These are phyloP conservation scores for Myotisia sp. DNA, from an alignment of 2,329 filamentous ascomycete genomes.

Conservation along the genomic window DNA sequence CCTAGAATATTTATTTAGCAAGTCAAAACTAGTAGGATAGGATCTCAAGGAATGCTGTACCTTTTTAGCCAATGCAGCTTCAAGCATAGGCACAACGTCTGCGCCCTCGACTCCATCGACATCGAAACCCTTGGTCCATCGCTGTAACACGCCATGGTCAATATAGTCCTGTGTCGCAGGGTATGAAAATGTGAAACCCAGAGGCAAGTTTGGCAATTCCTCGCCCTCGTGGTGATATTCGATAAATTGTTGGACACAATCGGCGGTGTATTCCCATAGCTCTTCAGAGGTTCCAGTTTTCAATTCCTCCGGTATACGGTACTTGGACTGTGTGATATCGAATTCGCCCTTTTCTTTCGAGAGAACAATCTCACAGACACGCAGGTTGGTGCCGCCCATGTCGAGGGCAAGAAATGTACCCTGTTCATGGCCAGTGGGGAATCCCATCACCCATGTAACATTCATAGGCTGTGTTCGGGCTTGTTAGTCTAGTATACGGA, in stretches of 20 bases:
- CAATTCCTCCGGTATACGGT: conserved; percentile 83
- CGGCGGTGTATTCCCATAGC: conserved; percentile 88
- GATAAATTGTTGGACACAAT: conserved; percentile 81
- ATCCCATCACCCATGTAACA: conserved; percentile 86
- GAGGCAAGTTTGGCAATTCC: conserved; percentile 48
- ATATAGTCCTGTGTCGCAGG: conserved; percentile 88
- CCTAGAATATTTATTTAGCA: conserved; percentile 36
- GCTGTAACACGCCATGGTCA: conserved; percentile 79
- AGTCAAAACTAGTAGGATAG: conserved; percentile 9
- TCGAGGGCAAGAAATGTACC: conserved; percentile 82
- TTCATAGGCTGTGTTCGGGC: conserved; percentile 72
- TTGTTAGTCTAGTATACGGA: conserved; percentile 7
- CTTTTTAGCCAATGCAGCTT: conserved; percentile 57
- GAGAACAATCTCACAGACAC: conserved; percentile 78
- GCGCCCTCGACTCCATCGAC: conserved; percentile 81
- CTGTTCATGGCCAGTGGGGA: conserved; percentile 73
- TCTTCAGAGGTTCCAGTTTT: conserved; percentile 74
- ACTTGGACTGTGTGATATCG: conserved; percentile 92
- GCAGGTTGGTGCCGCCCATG: conserved; percentile 91
- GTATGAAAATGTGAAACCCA: conserved; percentile 95
- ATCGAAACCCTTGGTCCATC: conserved; percentile 97
- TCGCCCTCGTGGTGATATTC: conserved; percentile 62
- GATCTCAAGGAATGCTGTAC: conserved; percentile 30
- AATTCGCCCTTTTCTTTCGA: conserved; percentile 80
- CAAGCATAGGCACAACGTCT: conserved; percentile 80